phyloP scores from a whole-genome alignment of 148 eudicot genomes.

The Camellia granthamiana region DNA sequence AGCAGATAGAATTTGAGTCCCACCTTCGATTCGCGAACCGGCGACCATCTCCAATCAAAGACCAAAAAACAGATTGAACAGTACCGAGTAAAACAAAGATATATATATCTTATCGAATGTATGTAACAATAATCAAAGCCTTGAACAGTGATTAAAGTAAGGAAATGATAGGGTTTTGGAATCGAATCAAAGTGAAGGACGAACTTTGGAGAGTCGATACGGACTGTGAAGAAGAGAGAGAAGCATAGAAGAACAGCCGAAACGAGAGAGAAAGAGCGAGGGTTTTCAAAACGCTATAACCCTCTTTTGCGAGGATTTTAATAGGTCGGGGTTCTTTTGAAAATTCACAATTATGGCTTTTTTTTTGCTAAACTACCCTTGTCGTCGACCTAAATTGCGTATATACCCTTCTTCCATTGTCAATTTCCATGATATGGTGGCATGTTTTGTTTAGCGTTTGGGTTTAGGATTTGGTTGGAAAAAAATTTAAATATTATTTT shows the following conservation, averaged over 20 bases:
- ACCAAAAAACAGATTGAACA: not conserved
- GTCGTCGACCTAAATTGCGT: not conserved
- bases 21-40: constrained; percentile 45
- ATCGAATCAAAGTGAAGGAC: not conserved
- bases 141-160: not conserved
- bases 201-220: not conserved
- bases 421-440: no score
- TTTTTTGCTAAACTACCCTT: not conserved
- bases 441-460: no score
- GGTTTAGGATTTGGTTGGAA: no score
- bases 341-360: not conserved
- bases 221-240: not conserved
- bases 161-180: not conserved
- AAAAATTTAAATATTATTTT: no score
- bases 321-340: not conserved
- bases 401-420: not conserved
- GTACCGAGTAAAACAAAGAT: not conserved
- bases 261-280: constrained; percentile 14
- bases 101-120: not conserved
- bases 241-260: constrained; percentile 21
- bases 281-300: constrained; percentile 25
- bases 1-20: constrained; percentile 45
- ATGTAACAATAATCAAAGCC: constrained; percentile 4
- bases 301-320: not conserved
- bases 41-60: constrained; percentile 41